Base-by-base conservation (phyloP, 345 rosid species). In the Capsella bursapastoris region DNA sequence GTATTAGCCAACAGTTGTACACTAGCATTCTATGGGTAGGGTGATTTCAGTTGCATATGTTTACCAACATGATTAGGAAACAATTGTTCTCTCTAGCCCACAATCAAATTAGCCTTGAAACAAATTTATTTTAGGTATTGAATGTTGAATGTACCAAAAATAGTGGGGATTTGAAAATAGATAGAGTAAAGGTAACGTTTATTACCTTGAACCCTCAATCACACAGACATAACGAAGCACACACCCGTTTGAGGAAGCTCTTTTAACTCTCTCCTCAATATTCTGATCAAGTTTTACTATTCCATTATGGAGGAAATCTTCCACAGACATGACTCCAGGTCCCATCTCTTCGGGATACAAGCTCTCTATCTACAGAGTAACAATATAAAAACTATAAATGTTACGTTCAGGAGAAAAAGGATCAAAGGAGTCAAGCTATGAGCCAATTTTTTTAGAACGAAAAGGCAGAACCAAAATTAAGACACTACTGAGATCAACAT, bases 211-310 rank as follows among this genome's bases (percentile, higher is more conserved):
- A 15, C 82, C 88, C 29, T 94, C 93, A 38, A 94, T 90, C 68
- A 91, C 61, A 52, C 96, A 91, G 62, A 88, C 97, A 81, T 94
- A 91, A 70, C 97, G 97, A 68, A 91, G 96, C 56, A 90, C 98
- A 67, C 85, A 85, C 32, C 93, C 92, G 5, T 74, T 84, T 29
- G 76, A 64, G 27, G 91, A 87, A 82, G 98, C 98, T 80, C 74
- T 86, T 74, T 70, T 79, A 74, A 91, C 89, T 80, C 95, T 89
- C 70, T 87, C 87, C 31, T 81, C 74, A 14, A 91, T 80, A 75
- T 71, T 71, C 66, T 77, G 84, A 79, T 94, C 98, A 61, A 94
- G 96, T 45, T 73, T 78, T 6, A 41, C 78, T 78, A 91, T 74
- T 75, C 91, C 93, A 31, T 48, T 68, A 34, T 68, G 62, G 82